Percentiles rank a stretch among this genome's conserved stretches.
Conservation (phyloP, 2,329 filamentous ascomycete genomes). For the Aureobasidium sp. region DNA sequence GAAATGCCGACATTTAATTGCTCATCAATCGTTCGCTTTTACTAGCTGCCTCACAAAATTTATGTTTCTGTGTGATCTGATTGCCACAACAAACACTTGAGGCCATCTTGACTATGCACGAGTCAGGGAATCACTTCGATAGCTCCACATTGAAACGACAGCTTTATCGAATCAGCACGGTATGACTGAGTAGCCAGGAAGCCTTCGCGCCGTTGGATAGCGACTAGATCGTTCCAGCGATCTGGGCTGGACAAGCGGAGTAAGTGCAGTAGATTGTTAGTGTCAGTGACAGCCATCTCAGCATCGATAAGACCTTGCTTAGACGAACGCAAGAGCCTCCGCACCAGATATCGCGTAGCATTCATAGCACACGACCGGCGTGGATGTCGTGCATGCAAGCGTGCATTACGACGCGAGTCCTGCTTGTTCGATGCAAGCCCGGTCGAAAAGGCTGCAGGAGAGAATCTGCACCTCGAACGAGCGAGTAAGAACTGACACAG, state of each 20-base stretch:
- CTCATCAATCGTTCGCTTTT: not conserved
- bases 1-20: not conserved
- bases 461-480: not conserved
- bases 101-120: not conserved
- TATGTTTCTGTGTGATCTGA: not conserved
- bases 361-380: not conserved
- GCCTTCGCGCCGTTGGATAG: not conserved
- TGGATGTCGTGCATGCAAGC: slow-evolving; percentile 9
- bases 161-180: not conserved
- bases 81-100: not conserved
- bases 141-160: not conserved
- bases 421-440: not conserved
- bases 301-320: not conserved
- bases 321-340: not conserved
- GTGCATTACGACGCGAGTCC: not conserved
- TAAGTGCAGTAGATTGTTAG: not conserved
- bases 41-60: no score
- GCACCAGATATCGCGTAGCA: not conserved
- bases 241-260: not conserved
- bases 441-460: slow-evolving; percentile 1
- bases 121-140: not conserved
- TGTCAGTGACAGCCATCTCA: not conserved
- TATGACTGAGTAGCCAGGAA: not conserved
- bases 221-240: not conserved
- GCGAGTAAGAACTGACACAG: not conserved